Evolutionary conservation across 2,329 filamentous ascomycete genomes (phyloP).

Genomic region (Penicillium sp.): DNA sequence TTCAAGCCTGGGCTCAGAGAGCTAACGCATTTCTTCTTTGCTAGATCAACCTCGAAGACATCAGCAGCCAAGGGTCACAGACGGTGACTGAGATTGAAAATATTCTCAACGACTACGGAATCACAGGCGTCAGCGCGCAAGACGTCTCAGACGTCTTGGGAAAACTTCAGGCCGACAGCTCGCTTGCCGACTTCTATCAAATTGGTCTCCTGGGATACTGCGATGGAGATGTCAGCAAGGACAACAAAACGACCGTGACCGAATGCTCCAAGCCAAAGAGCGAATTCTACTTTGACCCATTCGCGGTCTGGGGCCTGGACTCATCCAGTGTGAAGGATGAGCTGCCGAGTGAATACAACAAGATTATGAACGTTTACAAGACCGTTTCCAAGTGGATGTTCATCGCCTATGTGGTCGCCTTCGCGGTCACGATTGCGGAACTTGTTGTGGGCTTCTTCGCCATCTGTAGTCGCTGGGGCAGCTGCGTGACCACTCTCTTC

Average conservation of each 20-base stretch:
- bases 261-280: constrained; percentile 66
- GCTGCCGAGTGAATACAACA: constrained; percentile 61
- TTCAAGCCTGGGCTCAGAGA: neutral
- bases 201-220: constrained; percentile 87
- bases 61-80: constrained; percentile 46
- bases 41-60: constrained; percentile 55
- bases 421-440: constrained; percentile 63
- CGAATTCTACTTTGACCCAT: constrained; percentile 68
- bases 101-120: constrained; percentile 30
- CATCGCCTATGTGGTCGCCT: constrained; percentile 69
- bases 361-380: constrained; percentile 66
- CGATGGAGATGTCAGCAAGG: constrained; percentile 49
- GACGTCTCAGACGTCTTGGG: constrained; percentile 35
- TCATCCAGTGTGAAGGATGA: constrained; percentile 51
- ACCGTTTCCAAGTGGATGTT: constrained; percentile 75
- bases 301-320: constrained; percentile 61
- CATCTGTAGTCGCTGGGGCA: constrained; percentile 74
- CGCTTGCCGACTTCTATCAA: constrained; percentile 70
- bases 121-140: constrained; percentile 31
- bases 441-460: constrained; percentile 75
- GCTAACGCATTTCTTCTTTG: neutral
- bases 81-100: constrained; percentile 24
- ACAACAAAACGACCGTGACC: constrained; percentile 46
- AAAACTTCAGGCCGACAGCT: constrained; percentile 42
- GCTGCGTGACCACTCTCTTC: constrained; percentile 74